Conservation (phyloP, 257 asterid species). For the Osmanthus fragrans region DNA sequence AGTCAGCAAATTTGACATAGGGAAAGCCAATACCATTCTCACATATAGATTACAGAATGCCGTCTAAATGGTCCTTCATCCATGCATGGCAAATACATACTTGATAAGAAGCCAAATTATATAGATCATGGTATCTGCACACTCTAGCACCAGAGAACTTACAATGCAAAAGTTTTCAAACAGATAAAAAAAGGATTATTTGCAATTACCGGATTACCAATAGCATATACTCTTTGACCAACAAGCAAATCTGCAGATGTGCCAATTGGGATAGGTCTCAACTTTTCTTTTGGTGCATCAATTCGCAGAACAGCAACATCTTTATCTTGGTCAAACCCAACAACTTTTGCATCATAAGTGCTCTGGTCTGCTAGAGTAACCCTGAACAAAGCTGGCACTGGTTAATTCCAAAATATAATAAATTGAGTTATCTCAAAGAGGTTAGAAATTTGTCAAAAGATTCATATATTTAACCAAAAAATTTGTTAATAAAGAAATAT, state of each 20-base stretch:
- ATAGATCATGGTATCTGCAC: background rate
- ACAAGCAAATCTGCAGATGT: conserved; percentile 93
- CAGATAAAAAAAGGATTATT: background rate
- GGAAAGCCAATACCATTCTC: background rate
- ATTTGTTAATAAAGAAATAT: background rate
- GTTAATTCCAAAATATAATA: conserved; percentile 13
- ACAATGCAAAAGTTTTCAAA: background rate
- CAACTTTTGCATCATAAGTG: conserved; percentile 82
- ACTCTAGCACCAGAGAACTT: background rate
- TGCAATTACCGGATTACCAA: conserved; percentile 90
- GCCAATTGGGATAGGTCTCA: conserved; percentile 91
- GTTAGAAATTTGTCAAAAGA: conserved; percentile 1
- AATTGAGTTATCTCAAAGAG: background rate
- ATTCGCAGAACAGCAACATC: conserved; percentile 90
- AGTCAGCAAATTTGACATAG: background rate
- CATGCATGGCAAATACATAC: background rate
- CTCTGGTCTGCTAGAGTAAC: conserved; percentile 89
- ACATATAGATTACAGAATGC: background rate
- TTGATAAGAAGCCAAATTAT: background rate
- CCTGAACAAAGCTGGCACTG: conserved; percentile 48
- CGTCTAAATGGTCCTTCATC: background rate
- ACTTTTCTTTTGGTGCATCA: conserved; percentile 72
- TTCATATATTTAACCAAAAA: background rate
- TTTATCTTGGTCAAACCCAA: conserved; percentile 98
- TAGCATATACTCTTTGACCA: conserved; percentile 96